Conservation (phyloP, 306 rosid genomes). For the Pueraria montana region DNA sequence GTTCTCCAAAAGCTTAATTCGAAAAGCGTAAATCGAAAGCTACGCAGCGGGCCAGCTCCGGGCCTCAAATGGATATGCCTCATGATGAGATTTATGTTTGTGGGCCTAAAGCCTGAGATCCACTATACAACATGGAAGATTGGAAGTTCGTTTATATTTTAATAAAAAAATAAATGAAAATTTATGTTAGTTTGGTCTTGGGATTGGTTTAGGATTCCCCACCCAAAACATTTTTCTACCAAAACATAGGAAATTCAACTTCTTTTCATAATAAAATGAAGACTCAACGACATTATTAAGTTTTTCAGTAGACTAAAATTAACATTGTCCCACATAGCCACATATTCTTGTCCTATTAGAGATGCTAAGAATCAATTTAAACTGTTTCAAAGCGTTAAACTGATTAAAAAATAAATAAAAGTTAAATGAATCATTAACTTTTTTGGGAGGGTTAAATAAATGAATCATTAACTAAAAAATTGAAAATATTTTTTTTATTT, state of each 20-base stretch:
- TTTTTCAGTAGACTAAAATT: neutral
- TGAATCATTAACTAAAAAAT: too few relatives aligned
- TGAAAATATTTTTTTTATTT: too few relatives aligned
- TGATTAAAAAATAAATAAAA: too few relatives aligned
- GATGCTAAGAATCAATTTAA: neutral
- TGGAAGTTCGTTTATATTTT: neutral
- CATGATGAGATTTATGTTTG: constrained; percentile 10
- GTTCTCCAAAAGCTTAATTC: neutral
- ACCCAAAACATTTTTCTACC: neutral
- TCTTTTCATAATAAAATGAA: neutral
- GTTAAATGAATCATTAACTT: too few relatives aligned
- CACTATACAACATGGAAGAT: neutral
- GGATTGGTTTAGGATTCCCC: neutral
- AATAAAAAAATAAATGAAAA: neutral
- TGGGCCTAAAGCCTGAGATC: constrained; percentile 7
- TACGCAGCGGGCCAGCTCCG: neutral
- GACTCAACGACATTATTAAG: neutral
- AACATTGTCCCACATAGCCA: neutral
- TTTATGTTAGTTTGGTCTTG: neutral
- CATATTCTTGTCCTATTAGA: neutral
- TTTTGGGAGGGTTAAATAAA: too few relatives aligned
- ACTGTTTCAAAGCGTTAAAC: too few relatives aligned
- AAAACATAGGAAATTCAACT: neutral
- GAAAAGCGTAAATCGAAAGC: constrained; percentile 12
- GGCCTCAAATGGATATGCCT: constrained; percentile 22